These are phyloP conservation scores for Forsythia suspensa DNA, from an alignment of 257 asterid genomes.

Conservation along the genomic window DNA sequence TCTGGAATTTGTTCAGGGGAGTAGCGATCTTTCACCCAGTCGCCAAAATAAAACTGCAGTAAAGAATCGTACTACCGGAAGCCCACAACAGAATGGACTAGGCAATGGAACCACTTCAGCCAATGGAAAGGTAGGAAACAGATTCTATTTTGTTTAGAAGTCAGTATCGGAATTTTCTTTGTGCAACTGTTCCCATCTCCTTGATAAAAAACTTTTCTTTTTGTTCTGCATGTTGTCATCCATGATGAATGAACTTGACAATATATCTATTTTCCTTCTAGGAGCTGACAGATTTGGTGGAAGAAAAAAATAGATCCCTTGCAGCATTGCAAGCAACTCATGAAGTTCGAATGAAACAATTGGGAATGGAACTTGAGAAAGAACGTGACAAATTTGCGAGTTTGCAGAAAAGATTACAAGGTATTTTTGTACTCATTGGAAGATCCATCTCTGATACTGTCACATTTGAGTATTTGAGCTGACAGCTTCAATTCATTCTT, in stretches of 20 bases:
- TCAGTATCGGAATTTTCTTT: slow-evolving; percentile 9
- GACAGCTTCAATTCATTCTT: slow-evolving; percentile 40
- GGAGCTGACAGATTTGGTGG: slow-evolving; percentile 76
- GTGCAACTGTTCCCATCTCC: neutral
- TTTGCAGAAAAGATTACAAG: slow-evolving; percentile 61
- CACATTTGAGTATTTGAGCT: slow-evolving; percentile 29
- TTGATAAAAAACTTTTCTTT: neutral
- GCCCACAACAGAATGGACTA: slow-evolving; percentile 55
- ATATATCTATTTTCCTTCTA: slow-evolving; percentile 55
- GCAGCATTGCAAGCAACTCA: slow-evolving; percentile 60
- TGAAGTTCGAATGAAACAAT: slow-evolving; percentile 64
- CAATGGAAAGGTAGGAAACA: slow-evolving; percentile 58
- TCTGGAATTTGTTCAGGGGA: slow-evolving; percentile 56
- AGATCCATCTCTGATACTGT: slow-evolving; percentile 19
- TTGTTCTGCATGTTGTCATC: slow-evolving; percentile 14
- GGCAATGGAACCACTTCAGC: slow-evolving; percentile 59
- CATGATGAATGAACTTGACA: slow-evolving; percentile 36
- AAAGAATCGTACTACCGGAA: slow-evolving; percentile 54
- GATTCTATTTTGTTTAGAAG: slow-evolving; percentile 19
- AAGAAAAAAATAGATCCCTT: slow-evolving; percentile 61
- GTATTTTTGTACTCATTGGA: slow-evolving; percentile 35
- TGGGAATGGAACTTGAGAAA: slow-evolving; percentile 59
- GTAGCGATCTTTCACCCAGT: slow-evolving; percentile 67
- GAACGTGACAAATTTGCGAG: slow-evolving; percentile 61
- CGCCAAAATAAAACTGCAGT: slow-evolving; percentile 56